These are phyloP conservation scores for Nymphaea colorata DNA, from an alignment of 164 flowering plant genomes.

Conservation along the genomic window DNA sequence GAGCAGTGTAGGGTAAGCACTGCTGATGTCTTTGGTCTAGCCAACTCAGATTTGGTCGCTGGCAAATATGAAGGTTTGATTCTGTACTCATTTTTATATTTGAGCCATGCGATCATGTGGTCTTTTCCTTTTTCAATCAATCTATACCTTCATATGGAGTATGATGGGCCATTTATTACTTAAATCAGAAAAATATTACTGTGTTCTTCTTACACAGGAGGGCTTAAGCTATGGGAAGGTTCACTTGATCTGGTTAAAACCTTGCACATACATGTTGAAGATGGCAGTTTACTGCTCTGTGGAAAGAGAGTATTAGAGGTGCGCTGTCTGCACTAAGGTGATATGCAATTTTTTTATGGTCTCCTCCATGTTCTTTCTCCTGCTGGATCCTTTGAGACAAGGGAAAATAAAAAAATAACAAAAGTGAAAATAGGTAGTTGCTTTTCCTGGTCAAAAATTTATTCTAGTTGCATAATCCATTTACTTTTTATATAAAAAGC, in stretches of 20 bases:
- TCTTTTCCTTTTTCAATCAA: neutral
- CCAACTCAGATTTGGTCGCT: constrained; percentile 87
- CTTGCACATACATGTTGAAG: constrained; percentile 42
- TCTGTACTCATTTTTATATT: neutral
- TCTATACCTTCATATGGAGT: neutral
- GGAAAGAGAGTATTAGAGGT: constrained; percentile 93
- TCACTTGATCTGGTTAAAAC: constrained; percentile 71
- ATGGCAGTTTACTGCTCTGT: constrained; percentile 30
- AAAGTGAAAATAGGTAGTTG: too few species aligned
- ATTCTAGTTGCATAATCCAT: too few species aligned
- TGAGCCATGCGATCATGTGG: neutral
- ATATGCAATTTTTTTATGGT: neutral
- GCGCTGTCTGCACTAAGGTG: constrained; percentile 29
- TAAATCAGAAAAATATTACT: neutral
- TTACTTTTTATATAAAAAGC: too few species aligned
- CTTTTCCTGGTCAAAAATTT: too few species aligned
- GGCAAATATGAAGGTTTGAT: constrained; percentile 87
- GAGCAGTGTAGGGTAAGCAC: constrained; percentile 85
- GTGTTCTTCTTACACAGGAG: constrained; percentile 31
- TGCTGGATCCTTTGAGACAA: too few species aligned
- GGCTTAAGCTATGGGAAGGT: constrained; percentile 94
- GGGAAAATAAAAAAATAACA: too few species aligned
- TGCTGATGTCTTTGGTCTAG: constrained; percentile 56
- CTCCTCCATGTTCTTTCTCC: neutral
- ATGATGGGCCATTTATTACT: too few species aligned